These are phyloP conservation scores for Heteromeles arbutifolia DNA, from an alignment of 306 rosid species.

Conservation along the genomic window DNA sequence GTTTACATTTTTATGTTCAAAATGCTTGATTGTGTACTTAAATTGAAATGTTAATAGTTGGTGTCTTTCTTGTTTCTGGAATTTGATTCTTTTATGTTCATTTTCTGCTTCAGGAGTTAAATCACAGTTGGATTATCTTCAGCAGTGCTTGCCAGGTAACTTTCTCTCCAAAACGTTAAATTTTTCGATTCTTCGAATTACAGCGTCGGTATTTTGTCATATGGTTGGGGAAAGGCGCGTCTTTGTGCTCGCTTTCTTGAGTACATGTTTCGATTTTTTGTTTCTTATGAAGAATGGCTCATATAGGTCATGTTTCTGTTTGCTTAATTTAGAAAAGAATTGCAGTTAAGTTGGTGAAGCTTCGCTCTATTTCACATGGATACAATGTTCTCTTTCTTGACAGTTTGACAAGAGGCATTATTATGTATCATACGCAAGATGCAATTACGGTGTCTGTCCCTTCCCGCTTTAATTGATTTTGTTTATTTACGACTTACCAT, in stretches of 20 bases:
- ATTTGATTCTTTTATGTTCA: neutral
- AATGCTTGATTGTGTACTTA: conserved; percentile 16
- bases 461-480: neutral
- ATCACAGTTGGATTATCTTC: conserved; percentile 83
- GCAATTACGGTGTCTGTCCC: neutral
- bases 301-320: neutral
- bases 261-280: neutral
- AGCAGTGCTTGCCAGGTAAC: conserved; percentile 87
- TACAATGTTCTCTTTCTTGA: neutral
- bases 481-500: neutral
- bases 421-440: neutral
- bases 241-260: neutral
- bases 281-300: neutral
- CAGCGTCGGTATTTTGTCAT: neutral
- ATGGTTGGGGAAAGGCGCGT: neutral
- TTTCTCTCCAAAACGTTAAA: conserved; percentile 4
- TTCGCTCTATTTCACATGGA: neutral
- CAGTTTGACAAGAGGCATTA: neutral
- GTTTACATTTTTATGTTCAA: neutral
- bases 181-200: conserved; percentile 11
- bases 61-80: neutral
- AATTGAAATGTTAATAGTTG: neutral
- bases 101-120: conserved; percentile 57
- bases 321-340: neutral
- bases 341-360: neutral